Evolutionary conservation across 495 filamentous ascomycete genomes (phyloP).

Genomic region (Xylaria castorea): DNA sequence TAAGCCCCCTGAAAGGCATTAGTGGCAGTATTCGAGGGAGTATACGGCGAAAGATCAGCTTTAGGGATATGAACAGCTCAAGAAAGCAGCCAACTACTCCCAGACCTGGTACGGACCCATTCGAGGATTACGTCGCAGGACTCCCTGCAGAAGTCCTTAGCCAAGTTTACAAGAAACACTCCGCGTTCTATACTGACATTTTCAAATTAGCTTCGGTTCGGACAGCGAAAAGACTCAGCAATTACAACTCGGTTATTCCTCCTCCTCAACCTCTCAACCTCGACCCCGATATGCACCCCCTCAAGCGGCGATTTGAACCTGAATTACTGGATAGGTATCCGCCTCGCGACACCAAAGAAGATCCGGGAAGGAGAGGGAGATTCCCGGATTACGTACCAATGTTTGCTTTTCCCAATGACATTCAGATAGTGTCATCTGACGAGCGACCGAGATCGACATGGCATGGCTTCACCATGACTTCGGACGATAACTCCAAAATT

Average conservation of each 20-base stretch:
- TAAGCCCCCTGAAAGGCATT: constrained; percentile 58
- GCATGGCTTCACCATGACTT: constrained; percentile 99
- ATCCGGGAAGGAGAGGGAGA: constrained; percentile 82
- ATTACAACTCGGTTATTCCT: constrained; percentile 98
- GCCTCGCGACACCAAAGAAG: constrained; percentile 74
- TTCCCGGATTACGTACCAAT: constrained; percentile 99
- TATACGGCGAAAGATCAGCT: constrained; percentile 84
- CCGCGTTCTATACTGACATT: constrained; percentile 42
- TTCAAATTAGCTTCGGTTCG: constrained; percentile 77
- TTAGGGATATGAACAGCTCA: constrained; percentile 92
- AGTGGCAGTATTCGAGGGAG: constrained; percentile 68
- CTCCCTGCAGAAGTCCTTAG: constrained; percentile 33
- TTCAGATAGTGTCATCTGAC: constrained; percentile 94
- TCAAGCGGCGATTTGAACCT: constrained; percentile 92
- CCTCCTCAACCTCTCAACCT: constrained; percentile 87
- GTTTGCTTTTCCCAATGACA: constrained; percentile 98
- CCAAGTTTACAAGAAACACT: constrained; percentile 38
- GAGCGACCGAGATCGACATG: constrained; percentile 92
- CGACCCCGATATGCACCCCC: constrained; percentile 91
- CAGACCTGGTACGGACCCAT: constrained; percentile 71
- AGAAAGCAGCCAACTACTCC: constrained; percentile 80
- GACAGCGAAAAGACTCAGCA: constrained; percentile 87
- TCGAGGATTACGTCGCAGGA: constrained; percentile 33
- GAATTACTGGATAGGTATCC: constrained; percentile 94
- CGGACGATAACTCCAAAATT: constrained; percentile 85